Percentiles rank a stretch among this genome's conserved stretches.
Conservation (phyloP, 495 filamentous ascomycete species). For the Terfezia claveryi region DNA sequence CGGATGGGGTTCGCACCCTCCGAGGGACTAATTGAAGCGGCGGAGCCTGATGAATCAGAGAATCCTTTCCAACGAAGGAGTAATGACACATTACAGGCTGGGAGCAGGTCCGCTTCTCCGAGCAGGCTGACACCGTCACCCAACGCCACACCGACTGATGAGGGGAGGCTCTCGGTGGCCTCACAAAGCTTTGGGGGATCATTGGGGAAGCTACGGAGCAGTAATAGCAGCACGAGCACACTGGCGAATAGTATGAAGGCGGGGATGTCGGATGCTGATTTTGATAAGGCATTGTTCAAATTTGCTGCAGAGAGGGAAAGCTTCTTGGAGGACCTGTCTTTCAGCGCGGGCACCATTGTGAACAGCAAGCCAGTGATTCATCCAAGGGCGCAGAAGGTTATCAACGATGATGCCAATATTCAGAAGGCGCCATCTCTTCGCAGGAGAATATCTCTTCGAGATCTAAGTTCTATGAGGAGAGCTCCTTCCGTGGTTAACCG, state of each 20-base stretch:
- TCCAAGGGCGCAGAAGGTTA: conserved; percentile 59
- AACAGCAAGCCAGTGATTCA: conserved; percentile 48
- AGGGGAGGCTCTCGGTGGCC: conserved; percentile 7
- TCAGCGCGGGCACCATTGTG: conserved; percentile 64
- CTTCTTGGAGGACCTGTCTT: conserved; percentile 78
- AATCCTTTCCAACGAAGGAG: background rate
- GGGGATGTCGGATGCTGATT: conserved; percentile 46
- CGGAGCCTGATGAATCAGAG: background rate
- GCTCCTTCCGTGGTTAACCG: conserved; percentile 48
- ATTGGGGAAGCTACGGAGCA: conserved; percentile 18
- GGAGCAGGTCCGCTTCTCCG: background rate
- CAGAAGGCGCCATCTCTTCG: conserved; percentile 27
- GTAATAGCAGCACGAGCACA: conserved; percentile 72
- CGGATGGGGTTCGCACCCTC: background rate
- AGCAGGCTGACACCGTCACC: background rate
- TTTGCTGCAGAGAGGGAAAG: conserved; percentile 86
- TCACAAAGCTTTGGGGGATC: background rate
- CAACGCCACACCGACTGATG: conserved; percentile 10
- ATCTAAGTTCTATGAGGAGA: conserved; percentile 86
- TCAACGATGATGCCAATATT: conserved; percentile 41
- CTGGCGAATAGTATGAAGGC: conserved; percentile 45
- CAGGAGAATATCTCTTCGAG: conserved; percentile 49
- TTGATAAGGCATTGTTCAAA: conserved; percentile 75
- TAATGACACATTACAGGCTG: background rate
- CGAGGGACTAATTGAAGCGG: background rate